Evolutionary conservation across 257 asterid genomes (phyloP), one percentile per base, ranked within the genome.

Genomic region (Solanum okadae): DNA sequence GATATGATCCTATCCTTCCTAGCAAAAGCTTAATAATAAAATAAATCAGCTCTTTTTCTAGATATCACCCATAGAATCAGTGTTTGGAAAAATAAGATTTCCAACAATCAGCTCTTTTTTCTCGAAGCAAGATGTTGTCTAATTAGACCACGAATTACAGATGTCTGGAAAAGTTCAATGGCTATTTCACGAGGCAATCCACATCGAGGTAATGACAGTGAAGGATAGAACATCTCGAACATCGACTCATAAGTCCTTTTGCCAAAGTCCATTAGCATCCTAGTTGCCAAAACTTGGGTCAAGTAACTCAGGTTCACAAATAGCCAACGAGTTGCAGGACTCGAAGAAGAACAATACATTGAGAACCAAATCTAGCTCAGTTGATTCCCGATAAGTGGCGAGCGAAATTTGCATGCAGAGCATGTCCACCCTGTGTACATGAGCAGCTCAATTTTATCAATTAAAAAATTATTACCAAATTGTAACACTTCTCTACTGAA

Each of bases 391-490:
- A 88, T 52, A 96, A 83, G 73, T 86, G 61, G 11, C 95, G 94
- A 89, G 93, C 95, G 68, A 97, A 94, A 86, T 95, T 94, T 0
- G 97, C 85, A 81, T 96, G 99, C 89, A 96, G 87, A 11, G 98
- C 91, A 92, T 96, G 98, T 70, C 98, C 98, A 86, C 92, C 98
- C 98, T 96, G 91, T 85, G 72, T 46, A 67, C 56, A 67, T 63
- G 81, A 87, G 65, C 25, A 78, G 63, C 25, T 78, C 38, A 78
- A 77, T n/a, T 23, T n/a, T 11, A 40, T 77, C 84, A 77, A 40
- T 13, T 38, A 12, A 40, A 44, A n/a, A 8, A 4, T n/a, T n/a
- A 15, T 25, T 8, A 78, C 65, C 65, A 40, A 25, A 78, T 38
- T 78, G 59, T 38, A 12, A 52, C 3, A 7, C 18, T 16, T 40